Percentiles rank a stretch among this genome's conserved stretches.
Evolutionary conservation across 345 rosid genomes (phyloP).

Genomic region (Syzygium aromaticum): DNA sequence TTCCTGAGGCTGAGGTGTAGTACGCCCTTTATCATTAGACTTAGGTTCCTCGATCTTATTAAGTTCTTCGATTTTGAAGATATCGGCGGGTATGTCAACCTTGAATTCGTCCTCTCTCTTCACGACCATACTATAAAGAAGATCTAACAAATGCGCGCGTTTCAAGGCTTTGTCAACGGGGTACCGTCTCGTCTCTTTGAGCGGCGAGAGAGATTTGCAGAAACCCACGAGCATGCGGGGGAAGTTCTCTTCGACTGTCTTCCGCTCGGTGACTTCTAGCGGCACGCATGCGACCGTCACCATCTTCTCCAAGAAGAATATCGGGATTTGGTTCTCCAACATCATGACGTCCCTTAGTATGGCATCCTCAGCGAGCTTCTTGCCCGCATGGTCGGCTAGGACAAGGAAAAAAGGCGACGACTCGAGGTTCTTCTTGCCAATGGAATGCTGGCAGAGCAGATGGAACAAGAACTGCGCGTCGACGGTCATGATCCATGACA

Average conservation of each 20-base stretch:
- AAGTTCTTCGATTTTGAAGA: not conserved
- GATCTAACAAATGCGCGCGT: not conserved
- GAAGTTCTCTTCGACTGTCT: not conserved
- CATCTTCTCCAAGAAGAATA: not conserved
- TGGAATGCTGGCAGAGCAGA: not conserved
- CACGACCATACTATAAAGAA: not conserved
- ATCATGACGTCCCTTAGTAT: not conserved
- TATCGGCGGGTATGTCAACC: not conserved
- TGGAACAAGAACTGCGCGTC: not conserved
- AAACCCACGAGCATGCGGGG: not conserved
- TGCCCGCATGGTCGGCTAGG: not conserved
- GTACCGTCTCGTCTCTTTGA: not conserved
- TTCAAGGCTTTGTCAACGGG: not conserved
- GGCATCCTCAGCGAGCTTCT: not conserved
- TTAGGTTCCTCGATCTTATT: too few species aligned
- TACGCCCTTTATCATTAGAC: too few species aligned
- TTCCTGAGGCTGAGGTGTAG: too few species aligned
- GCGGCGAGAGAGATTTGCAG: not conserved
- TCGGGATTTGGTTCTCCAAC: not conserved
- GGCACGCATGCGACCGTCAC: not conserved
- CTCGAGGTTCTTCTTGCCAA: not conserved
- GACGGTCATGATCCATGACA: not conserved
- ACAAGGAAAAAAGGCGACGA: not conserved
- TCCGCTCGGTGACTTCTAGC: not conserved
- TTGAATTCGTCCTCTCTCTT: not conserved